Base-by-base conservation (phyloP, 495 filamentous ascomycete species). In the Penicillium arizonense region DNA sequence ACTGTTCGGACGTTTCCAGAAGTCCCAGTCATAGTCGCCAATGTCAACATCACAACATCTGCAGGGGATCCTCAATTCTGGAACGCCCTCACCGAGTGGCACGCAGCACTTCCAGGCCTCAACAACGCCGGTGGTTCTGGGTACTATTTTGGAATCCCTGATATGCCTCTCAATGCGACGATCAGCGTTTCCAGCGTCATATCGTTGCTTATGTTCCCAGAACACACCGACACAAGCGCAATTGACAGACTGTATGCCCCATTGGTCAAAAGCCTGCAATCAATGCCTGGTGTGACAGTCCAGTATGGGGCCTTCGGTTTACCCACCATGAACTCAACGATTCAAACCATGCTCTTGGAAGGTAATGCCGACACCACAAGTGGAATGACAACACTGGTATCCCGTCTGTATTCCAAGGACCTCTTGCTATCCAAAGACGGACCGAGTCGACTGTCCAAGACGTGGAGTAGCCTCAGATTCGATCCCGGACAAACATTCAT, bases 1-100 rank as follows among this genome's bases (percentile, higher is more conserved):
- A 80, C 79, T 0, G 51, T 77, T 36, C 72, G 73, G 13, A 65
- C 30, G 47, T 73, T 59, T 65, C 48, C 59, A 11, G 62, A 71
- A 24, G 62, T 69, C 18, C 70, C 73, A 3, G 57, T 76, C 14
- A 58, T 73, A 11, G 52, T 64, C 0, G 60, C 64, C 20, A 70
- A 70, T 52, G 61, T 79, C 20, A 77, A 66, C 28, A 61, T 79
- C 14, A 56, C 61, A 0, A 57, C 56, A 26, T 21, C 58, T 2
- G 12, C 20, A 0, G 51, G 43, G 8, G 44, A 64, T 33, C 55
- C 55, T 2, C 38, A 40, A 10, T 76, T 72, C 40, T 76, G 71
- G 68, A 51, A 63, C 12, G 67, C 65, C 12, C 54, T 69, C 21
- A 59, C 45, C 13, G 52, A 65, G 35, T 70, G 64, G 30, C 69